phyloP scores from a whole-genome alignment of 805 yeast species.

The Starmerella floris region DNA sequence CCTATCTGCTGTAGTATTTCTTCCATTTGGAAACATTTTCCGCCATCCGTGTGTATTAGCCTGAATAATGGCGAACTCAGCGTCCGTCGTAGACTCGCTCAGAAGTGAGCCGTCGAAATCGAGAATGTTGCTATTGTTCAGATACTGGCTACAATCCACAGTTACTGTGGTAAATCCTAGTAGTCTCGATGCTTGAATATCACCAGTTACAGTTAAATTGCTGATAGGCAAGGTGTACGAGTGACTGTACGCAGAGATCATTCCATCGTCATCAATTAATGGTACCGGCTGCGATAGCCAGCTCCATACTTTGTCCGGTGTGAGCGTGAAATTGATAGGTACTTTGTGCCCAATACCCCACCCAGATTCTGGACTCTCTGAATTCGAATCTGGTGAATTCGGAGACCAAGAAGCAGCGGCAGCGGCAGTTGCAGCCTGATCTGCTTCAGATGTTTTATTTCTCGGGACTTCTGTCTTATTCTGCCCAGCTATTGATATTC shows the following conservation, averaged over 20 bases:
- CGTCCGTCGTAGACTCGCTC: neutral
- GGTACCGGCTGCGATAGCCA: slow-evolving; percentile 12
- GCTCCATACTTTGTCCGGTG: slow-evolving; percentile 3
- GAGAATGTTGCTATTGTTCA: slow-evolving; percentile 2
- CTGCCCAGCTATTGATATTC: neutral
- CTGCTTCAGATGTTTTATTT: neutral
- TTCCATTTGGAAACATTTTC: slow-evolving; percentile 8
- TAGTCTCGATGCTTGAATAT: slow-evolving; percentile 6
- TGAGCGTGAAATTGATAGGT: slow-evolving; percentile 1
- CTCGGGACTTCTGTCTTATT: neutral
- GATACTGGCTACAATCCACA: slow-evolving; percentile 10
- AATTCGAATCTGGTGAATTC: neutral
- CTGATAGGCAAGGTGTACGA: slow-evolving; percentile 9
- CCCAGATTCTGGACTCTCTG: too few species aligned
- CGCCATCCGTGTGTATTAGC: slow-evolving; percentile 5
- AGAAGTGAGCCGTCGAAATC: neutral
- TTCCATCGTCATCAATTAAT: neutral
- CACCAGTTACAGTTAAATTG: neutral
- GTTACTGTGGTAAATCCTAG: slow-evolving; percentile 18
- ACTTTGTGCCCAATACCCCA: neutral
- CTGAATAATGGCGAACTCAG: slow-evolving; percentile 1
- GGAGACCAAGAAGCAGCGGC: neutral
- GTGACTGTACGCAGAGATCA: slow-evolving; percentile 9
- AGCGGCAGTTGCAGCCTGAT: slow-evolving; percentile 5
- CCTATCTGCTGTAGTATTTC: neutral